These are phyloP conservation scores for Asterionellopsis glacialis DNA, from an alignment of 108 stramenopile species.

Conservation along the genomic window DNA sequence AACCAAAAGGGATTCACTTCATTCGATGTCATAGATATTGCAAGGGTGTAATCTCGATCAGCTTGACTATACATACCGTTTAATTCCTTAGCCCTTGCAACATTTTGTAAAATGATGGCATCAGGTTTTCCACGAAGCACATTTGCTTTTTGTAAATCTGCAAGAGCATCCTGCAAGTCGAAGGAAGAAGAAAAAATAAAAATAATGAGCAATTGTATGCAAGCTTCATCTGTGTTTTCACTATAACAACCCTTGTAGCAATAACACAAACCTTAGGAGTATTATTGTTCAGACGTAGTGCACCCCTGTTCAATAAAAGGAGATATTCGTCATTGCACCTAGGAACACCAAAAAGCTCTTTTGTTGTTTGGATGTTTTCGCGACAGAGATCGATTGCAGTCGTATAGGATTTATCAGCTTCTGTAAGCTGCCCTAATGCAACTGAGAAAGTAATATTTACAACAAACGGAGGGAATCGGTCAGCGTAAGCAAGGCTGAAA, in stretches of 20 bases:
- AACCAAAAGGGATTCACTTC: slow-evolving; percentile 84
- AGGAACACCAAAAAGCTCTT: slow-evolving; percentile 36
- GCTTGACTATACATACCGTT: slow-evolving; percentile 58
- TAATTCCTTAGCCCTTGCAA: slow-evolving; percentile 75
- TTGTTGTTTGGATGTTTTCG: slow-evolving; percentile 37
- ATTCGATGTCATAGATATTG: slow-evolving; percentile 84
- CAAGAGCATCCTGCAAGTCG: slow-evolving; percentile 40
- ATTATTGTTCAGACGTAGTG: slow-evolving; percentile 67
- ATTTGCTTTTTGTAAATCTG: slow-evolving; percentile 50
- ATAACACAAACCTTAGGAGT: slow-evolving; percentile 15
- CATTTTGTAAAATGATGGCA: slow-evolving; percentile 69
- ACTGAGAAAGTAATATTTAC: slow-evolving; percentile 10
- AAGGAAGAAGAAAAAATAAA: no score
- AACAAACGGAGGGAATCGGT: neutral
- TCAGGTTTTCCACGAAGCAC: slow-evolving; percentile 62
- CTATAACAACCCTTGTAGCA: no score
- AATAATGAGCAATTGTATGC: no score
- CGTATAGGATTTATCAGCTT: slow-evolving; percentile 64
- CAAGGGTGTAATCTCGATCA: slow-evolving; percentile 57
- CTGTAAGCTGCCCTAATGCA: slow-evolving; percentile 50
- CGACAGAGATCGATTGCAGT: slow-evolving; percentile 62
- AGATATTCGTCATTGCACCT: slow-evolving; percentile 74
- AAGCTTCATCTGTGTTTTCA: no score
- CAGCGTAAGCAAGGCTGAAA: no score
- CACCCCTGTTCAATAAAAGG: slow-evolving; percentile 69